A percentile compares a stretch with the other conserved stretches of the same genome.
Evolutionary conservation across 2,329 filamentous ascomycete species (phyloP).

Genomic region (Alternaria metachromatica): DNA sequence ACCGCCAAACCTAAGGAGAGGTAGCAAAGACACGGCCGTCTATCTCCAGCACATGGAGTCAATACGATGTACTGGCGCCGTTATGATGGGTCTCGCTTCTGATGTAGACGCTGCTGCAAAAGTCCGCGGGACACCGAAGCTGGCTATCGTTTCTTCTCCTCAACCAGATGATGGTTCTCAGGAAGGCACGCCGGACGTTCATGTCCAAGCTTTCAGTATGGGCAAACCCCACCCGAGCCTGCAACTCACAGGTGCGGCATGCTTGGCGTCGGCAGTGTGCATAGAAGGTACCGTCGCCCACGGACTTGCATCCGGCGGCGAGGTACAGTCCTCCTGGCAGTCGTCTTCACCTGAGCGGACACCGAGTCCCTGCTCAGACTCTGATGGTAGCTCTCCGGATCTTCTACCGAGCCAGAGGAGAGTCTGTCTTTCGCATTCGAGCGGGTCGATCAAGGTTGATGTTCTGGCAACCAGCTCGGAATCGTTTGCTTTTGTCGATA

Average conservation of each 20-base stretch:
- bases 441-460: conserved; percentile 37
- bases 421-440: conserved; percentile 29
- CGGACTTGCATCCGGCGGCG: conserved; percentile 4
- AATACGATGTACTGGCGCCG: conserved; percentile 63
- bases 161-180: not conserved
- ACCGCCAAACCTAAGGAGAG: conserved; percentile 58
- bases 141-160: conserved; percentile 58
- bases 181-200: conserved; percentile 17
- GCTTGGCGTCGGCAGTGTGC: conserved; percentile 37
- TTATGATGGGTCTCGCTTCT: conserved; percentile 64
- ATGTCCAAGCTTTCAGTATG: conserved; percentile 40
- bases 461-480: conserved; percentile 23
- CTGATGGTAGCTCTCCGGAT: not conserved
- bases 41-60: conserved; percentile 60
- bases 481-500: conserved; percentile 26
- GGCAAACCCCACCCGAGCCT: conserved; percentile 42
- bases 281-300: conserved; percentile 38
- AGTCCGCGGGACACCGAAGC: conserved; percentile 65
- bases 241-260: conserved; percentile 45
- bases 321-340: conserved; percentile 1
- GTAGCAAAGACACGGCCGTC: conserved; percentile 49
- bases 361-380: conserved; percentile 17
- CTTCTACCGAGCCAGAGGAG: conserved; percentile 6
- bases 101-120: conserved; percentile 45
- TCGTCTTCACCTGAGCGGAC: conserved; percentile 13